Base-by-base conservation (phyloP, 768 basidiomycete genomes). In the Gautieria morchelliformis region DNA sequence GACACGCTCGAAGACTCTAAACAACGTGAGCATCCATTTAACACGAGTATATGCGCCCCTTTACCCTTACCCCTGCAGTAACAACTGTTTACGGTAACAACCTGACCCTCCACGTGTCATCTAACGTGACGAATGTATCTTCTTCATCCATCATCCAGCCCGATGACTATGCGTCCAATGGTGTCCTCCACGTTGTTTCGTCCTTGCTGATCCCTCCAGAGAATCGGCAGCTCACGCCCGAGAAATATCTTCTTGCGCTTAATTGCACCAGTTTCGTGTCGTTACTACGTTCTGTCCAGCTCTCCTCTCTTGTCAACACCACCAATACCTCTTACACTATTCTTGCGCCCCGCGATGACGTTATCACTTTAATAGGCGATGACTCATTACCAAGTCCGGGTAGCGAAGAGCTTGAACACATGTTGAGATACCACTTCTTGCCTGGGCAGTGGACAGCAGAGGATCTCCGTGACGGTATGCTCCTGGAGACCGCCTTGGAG, bases 91-190 rank as follows among this genome's bases (percentile, higher is more conserved):
- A 84, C 53, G 89, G 89, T 17, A 78, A 78, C 11, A 72, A 76
- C 1, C 75, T 96, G 10, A 78, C 83, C 53, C 72, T 93, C 42
- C 69, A 72, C 1, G 74, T 76, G n/a, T 71, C 78, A 24, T 75
- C 83, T 40, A 62, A 61, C 10, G 79, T 78, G 59, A 81, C 79
- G 53, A 76, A 65, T 32, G 69, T 87, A 20, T 82, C 82, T 35
- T 72, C 72, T 47, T 82, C 87, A 7, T 72, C 75, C 22, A 76
- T 95, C 44, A 65, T 84, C 4, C 74, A 84, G n/a, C 80, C 82
- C 6, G 92, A 99, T 65, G 82, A 96, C 37, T 93, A 93, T 64
- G 94, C 90, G 5, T 85, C 89, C 32, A 99, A 99, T 64, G 96
- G 95, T 49, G 96, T 98, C 45, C 68, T 98, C 15, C 96, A 99